These are phyloP conservation scores for Xylariaceae sp. DNA, from an alignment of 2,329 filamentous ascomycete species.

Conservation along the genomic window DNA sequence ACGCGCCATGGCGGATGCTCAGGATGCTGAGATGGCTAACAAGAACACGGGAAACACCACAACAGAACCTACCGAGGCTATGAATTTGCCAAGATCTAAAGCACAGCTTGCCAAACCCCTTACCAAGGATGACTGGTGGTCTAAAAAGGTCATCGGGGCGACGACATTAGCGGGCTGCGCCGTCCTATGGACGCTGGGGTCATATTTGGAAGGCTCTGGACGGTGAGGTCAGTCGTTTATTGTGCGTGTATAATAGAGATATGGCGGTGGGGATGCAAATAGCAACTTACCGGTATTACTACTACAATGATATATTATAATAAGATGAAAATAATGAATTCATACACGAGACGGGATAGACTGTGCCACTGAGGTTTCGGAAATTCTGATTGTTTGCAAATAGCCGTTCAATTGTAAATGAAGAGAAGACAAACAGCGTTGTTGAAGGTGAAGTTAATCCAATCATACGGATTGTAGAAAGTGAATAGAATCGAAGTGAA, in stretches of 20 bases:
- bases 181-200: constrained; percentile 53
- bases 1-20: constrained; percentile 44
- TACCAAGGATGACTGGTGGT: constrained; percentile 62
- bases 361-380: too few relatives aligned
- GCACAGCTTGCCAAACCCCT: constrained; percentile 54
- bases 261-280: neutral
- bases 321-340: neutral
- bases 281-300: neutral
- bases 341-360: neutral
- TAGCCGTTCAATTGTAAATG: neutral
- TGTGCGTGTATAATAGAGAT: neutral
- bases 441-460: too few relatives aligned
- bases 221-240: constrained; percentile 5
- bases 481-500: too few relatives aligned
- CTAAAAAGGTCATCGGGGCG: constrained; percentile 58
- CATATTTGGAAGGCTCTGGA: constrained; percentile 41
- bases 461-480: too few relatives aligned
- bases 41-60: constrained; percentile 22
- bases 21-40: constrained; percentile 32
- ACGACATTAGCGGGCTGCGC: constrained; percentile 58
- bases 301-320: neutral
- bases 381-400: neutral
- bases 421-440: neutral
- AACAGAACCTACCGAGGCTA: constrained; percentile 24
- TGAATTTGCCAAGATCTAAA: constrained; percentile 30